Evolutionary conservation across 2,329 filamentous ascomycete genomes (phyloP).

Genomic region (Microdochium nivale): DNA sequence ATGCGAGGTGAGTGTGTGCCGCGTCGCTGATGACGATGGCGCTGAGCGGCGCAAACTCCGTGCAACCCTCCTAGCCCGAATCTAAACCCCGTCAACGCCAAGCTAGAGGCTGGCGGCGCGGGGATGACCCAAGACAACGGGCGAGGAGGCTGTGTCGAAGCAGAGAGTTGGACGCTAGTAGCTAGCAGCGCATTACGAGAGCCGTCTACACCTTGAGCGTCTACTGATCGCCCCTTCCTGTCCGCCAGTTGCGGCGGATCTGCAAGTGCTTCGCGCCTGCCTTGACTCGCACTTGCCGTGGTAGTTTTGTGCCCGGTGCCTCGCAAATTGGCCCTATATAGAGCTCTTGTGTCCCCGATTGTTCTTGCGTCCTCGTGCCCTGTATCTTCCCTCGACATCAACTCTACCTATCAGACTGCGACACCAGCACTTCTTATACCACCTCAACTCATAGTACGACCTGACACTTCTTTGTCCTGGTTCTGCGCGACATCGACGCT

Average conservation of each 20-base stretch:
- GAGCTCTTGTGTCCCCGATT: neutral
- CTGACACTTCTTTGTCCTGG: too few relatives aligned
- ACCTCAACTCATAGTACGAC: too few relatives aligned
- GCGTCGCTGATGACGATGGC: neutral
- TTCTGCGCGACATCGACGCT: too few relatives aligned
- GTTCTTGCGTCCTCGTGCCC: neutral
- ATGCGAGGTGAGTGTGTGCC: neutral
- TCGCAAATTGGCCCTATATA: neutral
- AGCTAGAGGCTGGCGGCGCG: neutral
- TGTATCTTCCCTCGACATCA: conserved; percentile 9
- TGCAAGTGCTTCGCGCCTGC: neutral
- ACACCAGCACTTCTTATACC: too few relatives aligned
- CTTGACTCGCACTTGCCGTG: neutral
- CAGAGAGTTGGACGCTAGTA: neutral
- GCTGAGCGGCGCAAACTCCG: too few relatives aligned
- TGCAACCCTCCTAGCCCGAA: neutral
- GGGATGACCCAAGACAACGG: neutral
- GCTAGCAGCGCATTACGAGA: neutral
- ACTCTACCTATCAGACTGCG: conserved; percentile 5
- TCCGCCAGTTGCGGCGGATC: neutral
- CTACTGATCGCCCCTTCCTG: neutral
- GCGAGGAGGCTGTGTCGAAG: neutral
- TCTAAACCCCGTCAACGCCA: neutral
- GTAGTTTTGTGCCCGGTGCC: neutral
- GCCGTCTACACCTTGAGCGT: neutral